phyloP scores from a whole-genome alignment of 2,329 filamentous ascomycete species.

The Fusarium nanum region DNA sequence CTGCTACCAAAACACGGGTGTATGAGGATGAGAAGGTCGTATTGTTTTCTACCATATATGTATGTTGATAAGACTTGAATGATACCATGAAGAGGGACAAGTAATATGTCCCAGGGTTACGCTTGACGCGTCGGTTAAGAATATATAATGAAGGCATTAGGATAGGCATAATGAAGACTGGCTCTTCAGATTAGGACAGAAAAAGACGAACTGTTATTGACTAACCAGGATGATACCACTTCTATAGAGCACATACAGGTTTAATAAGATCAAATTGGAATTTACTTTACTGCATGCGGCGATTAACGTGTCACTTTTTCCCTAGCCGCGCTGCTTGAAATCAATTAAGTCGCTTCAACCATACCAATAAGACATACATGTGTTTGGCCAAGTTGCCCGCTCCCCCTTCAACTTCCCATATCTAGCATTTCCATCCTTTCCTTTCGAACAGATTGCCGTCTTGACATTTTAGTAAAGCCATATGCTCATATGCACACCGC shows the following conservation, averaged over 20 bases:
- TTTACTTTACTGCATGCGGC: background rate
- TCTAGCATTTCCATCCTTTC: background rate
- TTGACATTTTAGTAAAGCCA: background rate
- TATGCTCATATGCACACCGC: background rate
- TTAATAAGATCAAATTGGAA: conserved; percentile 11
- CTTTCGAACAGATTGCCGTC: background rate
- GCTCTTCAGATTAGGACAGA: conserved; percentile 18
- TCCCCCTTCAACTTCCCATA: conserved; percentile 2
- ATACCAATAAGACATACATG: conserved; percentile 14
- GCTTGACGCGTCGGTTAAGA: conserved; percentile 2
- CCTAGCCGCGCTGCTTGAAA: conserved; percentile 7
- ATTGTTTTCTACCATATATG: conserved; percentile 20
- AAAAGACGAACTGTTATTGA: background rate
- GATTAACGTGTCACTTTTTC: conserved; percentile 7
- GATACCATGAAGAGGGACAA: conserved; percentile 29
- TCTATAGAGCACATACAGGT: conserved; percentile 16
- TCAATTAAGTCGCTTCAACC: conserved; percentile 29
- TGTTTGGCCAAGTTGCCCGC: conserved; percentile 1
- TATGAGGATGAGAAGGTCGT: conserved; percentile 5
- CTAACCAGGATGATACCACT: conserved; percentile 24
- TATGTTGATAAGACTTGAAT: conserved; percentile 31
- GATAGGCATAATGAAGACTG: conserved; percentile 25
- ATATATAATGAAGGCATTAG: conserved; percentile 3
- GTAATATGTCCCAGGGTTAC: conserved; percentile 5
- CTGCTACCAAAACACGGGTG: background rate